phyloP scores from a whole-genome alignment of 495 filamentous ascomycete species.

The Astrothelium macrocarpum region DNA sequence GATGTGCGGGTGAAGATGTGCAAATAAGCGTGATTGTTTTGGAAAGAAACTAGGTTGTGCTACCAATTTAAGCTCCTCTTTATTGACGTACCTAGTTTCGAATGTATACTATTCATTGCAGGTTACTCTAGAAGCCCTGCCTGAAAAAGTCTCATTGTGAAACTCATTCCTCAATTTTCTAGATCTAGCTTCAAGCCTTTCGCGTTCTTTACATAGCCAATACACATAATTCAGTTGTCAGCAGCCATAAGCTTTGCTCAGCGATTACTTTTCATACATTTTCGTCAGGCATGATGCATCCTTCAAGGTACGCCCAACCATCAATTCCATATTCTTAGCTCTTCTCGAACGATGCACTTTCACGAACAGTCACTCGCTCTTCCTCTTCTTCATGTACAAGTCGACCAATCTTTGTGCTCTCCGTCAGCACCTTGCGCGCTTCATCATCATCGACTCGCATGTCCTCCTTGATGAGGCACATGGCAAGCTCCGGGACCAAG shows the following conservation, averaged over 20 bases:
- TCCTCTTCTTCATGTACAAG: conserved; percentile 1
- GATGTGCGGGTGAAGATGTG: background rate
- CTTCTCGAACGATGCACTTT: background rate
- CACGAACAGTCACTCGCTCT: background rate
- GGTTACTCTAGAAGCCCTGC: too few species aligned
- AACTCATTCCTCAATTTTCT: too few species aligned
- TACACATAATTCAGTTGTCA: too few species aligned
- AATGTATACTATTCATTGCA: too few species aligned
- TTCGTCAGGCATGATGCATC: background rate
- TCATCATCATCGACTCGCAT: background rate
- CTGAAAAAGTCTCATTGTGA: too few species aligned
- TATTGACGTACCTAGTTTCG: too few species aligned
- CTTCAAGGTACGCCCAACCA: background rate
- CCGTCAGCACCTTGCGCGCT: background rate
- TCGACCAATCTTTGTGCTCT: background rate
- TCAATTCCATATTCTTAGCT: background rate
- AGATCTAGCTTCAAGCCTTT: too few species aligned
- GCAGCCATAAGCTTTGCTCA: too few species aligned
- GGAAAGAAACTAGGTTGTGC: background rate
- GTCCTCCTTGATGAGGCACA: conserved; percentile 1
- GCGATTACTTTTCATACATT: background rate
- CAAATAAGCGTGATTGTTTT: background rate
- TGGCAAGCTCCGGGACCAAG: background rate
- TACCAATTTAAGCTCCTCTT: too few species aligned
- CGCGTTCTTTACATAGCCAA: too few species aligned